Base-by-base conservation (phyloP, 2,329 filamentous ascomycete species). In the Aspergillus sp. region DNA sequence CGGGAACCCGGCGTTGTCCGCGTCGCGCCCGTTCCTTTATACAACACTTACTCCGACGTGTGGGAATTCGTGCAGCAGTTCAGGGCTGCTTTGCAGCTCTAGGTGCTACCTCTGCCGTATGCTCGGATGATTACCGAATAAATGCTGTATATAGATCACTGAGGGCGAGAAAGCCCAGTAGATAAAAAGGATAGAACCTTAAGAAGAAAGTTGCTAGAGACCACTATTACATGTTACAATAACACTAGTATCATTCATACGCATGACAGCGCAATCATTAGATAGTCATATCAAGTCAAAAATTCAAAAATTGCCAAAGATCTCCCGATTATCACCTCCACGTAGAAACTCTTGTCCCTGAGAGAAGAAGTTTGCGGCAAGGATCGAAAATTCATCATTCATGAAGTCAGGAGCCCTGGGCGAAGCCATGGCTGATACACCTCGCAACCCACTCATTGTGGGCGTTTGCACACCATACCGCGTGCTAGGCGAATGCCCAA, bases 1-100 rank as follows among this genome's bases (percentile, higher is more conserved):
- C 78, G 90, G 51, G 88, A 88, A 70, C 90, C 91, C 1, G 85
- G 90, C 65, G 90, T 95, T 16, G 86, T 96, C 33, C 79, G 90
- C 2, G 84, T 94, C 0, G 89, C 90, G 1, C 90, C 91, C 1
- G 86, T 87, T 45, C 90, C 91, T 3, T 70, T 95, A 58, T 95
- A 95, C 71, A 92, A 92, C 65, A 84, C 81, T 1, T 95, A 88
- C 67, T 79, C 80, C 54, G 90, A 95, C 65, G 84, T 90, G 3
- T 83, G 72, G 72, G 66, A 63, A 5, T 89, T 89, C 65, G 68
- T 70, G 30, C 51, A 67, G 48, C 59, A 64, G 19, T 65, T 72
- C 43, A 69, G 64, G 55, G 57, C 56, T n/a, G 67, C 69, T 13
- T 48, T 71, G 53, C 49, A 56, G 22, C 10, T 38, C 14, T 38